Evolutionary conservation across 768 basidiomycete genomes (phyloP).

Genomic region (Leccinum imitatum): DNA sequence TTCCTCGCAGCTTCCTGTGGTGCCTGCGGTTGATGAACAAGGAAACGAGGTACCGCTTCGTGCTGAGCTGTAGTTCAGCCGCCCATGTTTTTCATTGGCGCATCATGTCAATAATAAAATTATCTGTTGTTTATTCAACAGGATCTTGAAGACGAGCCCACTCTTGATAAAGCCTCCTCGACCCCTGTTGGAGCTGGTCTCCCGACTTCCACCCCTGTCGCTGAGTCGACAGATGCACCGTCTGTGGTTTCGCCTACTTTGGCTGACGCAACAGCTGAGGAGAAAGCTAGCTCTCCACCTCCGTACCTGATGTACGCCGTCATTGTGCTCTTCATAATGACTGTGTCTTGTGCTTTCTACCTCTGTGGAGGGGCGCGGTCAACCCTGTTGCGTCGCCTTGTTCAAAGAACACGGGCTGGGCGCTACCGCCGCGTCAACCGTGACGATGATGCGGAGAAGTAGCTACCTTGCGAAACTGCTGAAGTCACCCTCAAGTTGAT

Average conservation of each 20-base stretch:
- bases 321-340: constrained; percentile 41
- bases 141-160: constrained; percentile 34
- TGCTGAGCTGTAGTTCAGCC: constrained; percentile 81
- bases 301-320: constrained; percentile 21
- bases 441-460: constrained; percentile 55
- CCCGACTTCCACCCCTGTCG: constrained; percentile 5
- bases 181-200: constrained; percentile 17
- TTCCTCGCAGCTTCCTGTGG: constrained; percentile 48
- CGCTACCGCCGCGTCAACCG: constrained; percentile 47
- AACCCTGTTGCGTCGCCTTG: constrained; percentile 37
- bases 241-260: constrained; percentile 1
- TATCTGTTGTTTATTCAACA: constrained; percentile 49
- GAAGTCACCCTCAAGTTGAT: not conserved
- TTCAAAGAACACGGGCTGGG: constrained; percentile 36
- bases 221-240: constrained; percentile 1
- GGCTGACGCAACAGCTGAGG: constrained; percentile 7
- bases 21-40: constrained; percentile 54
- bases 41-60: constrained; percentile 92
- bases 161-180: constrained; percentile 10
- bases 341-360: constrained; percentile 44
- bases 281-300: not conserved
- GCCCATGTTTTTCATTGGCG: constrained; percentile 33
- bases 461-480: constrained; percentile 6
- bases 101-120: constrained; percentile 51
- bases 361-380: constrained; percentile 43